Conservation (phyloP, 768 basidiomycete genomes). For the Mycena amicta region DNA sequence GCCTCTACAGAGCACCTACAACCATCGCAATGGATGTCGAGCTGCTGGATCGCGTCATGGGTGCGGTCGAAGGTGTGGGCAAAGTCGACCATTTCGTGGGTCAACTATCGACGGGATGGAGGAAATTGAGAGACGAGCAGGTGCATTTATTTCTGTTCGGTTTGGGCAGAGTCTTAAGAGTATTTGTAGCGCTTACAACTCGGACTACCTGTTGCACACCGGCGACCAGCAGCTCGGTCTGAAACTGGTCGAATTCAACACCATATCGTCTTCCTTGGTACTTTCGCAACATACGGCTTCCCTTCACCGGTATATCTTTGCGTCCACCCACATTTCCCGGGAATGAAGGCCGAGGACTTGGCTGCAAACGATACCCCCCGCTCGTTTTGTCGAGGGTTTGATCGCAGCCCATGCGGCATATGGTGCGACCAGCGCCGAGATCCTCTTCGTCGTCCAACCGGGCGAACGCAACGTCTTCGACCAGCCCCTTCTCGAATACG, state of each 20-base stretch:
- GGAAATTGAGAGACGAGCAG: conserved; percentile 65
- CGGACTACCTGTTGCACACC: conserved; percentile 88
- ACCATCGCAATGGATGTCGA: conserved; percentile 75
- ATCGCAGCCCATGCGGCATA: conserved; percentile 82
- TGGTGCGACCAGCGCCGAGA: conserved; percentile 46
- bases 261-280: conserved; percentile 92
- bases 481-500: conserved; percentile 87
- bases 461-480: conserved; percentile 95
- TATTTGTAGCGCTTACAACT: conserved; percentile 72
- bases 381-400: conserved; percentile 73
- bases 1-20: conserved; percentile 83
- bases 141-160: conserved; percentile 27
- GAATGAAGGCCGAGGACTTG: conserved; percentile 56
- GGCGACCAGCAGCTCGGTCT: conserved; percentile 47
- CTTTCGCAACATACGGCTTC: conserved; percentile 67
- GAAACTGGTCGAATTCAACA: conserved; percentile 98
- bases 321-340: conserved; percentile 70
- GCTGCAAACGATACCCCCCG: conserved; percentile 74
- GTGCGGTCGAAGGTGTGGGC: conserved; percentile 72
- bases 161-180: neutral
- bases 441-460: conserved; percentile 89
- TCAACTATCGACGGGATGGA: conserved; percentile 87
- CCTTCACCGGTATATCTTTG: conserved; percentile 74
- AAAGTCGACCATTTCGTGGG: conserved; percentile 87
- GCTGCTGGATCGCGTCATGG: conserved; percentile 87